These are phyloP conservation scores for Stephanodiscus triporus DNA, from an alignment of 108 stramenopile genomes.

Conservation along the genomic window DNA sequence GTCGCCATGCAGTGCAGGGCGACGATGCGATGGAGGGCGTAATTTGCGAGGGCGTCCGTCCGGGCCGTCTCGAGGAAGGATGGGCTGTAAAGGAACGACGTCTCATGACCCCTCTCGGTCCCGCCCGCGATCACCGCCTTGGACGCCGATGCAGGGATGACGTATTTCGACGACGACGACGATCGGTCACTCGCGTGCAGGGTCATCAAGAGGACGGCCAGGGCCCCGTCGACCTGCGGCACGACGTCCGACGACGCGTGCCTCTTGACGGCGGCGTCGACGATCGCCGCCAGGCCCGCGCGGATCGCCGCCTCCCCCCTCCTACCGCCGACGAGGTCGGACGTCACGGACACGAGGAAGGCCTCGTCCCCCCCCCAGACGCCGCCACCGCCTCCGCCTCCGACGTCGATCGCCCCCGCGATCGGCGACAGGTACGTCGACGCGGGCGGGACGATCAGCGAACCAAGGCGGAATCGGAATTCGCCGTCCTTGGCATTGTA, in stretches of 20 bases:
- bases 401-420: not conserved
- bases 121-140: conserved; percentile 60
- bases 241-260: conserved; percentile 56
- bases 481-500: conserved; percentile 62
- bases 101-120: conserved; percentile 45
- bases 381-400: too few relatives aligned
- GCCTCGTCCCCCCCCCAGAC: conserved; percentile 16
- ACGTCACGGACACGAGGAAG: conserved; percentile 32
- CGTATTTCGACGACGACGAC: conserved; percentile 20
- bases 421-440: conserved; percentile 12
- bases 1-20: conserved; percentile 58
- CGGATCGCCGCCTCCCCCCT: conserved; percentile 22
- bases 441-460: conserved; percentile 30
- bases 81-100: conserved; percentile 56
- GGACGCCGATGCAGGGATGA: conserved; percentile 39
- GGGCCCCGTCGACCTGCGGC: conserved; percentile 68
- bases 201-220: conserved; percentile 62
- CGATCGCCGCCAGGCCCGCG: conserved; percentile 56
- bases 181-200: conserved; percentile 37
- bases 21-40: conserved; percentile 65
- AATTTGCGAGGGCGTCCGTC: conserved; percentile 55
- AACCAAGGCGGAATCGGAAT: conserved; percentile 57
- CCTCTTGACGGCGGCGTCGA: conserved; percentile 71
- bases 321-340: conserved; percentile 43
- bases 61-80: conserved; percentile 54